Percentiles rank a stretch among this genome's conserved stretches.
Conservation (phyloP, 2,329 filamentous ascomycete genomes). For the Ustulina deusta region DNA sequence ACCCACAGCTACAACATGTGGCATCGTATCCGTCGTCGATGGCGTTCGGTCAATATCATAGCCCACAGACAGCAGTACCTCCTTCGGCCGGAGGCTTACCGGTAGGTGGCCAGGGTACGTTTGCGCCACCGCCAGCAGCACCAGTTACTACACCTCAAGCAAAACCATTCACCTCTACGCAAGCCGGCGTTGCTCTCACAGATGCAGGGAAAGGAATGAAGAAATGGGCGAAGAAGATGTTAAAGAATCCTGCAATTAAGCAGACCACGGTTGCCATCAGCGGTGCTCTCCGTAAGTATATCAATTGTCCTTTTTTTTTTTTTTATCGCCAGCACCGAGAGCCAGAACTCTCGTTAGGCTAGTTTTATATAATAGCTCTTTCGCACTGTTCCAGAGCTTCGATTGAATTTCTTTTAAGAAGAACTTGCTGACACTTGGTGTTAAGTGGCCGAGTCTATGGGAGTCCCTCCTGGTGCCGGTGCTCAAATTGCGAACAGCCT, state of each 20-base stretch:
- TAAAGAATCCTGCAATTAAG: conserved; percentile 45
- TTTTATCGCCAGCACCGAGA: conserved; percentile 21
- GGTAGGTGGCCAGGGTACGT: conserved; percentile 14
- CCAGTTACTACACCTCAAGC: conserved; percentile 20
- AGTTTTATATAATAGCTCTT: conserved; percentile 25
- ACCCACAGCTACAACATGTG: conserved; percentile 12
- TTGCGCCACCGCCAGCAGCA: conserved; percentile 24
- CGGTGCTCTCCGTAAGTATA: conserved; percentile 45
- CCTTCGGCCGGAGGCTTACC: conserved; percentile 17
- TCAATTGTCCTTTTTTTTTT: background rate
- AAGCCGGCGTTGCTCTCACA: conserved; percentile 40
- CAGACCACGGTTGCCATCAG: conserved; percentile 44
- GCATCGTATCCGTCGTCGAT: conserved; percentile 3
- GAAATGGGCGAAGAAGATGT: conserved; percentile 50
- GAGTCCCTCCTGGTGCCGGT: conserved; percentile 29
- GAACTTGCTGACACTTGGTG: conserved; percentile 19
- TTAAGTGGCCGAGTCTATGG: conserved; percentile 39
- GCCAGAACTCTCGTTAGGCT: conserved; percentile 33
- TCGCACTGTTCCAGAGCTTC: conserved; percentile 28
- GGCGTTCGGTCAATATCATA: conserved; percentile 27
- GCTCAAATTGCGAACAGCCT: conserved; percentile 34
- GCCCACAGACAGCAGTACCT: background rate
- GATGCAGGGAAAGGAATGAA: conserved; percentile 49
- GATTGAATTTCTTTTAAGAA: conserved; percentile 8
- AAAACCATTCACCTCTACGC: conserved; percentile 43